Conservation (phyloP, 2,329 filamentous ascomycete species). For the Xylaria sp. region DNA sequence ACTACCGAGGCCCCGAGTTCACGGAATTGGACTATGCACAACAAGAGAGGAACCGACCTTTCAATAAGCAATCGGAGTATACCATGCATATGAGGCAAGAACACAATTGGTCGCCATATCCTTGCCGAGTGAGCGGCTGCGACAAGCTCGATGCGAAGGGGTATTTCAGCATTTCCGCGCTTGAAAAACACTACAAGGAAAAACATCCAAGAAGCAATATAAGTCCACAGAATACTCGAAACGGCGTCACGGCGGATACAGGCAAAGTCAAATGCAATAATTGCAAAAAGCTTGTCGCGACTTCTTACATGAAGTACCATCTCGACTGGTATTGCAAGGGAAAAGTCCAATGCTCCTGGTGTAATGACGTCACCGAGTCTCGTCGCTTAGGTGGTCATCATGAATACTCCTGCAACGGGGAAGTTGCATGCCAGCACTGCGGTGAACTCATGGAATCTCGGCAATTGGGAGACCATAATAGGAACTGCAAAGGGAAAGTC, state of each 20-base stretch:
- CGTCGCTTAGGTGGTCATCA: too few species aligned
- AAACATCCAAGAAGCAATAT: conserved; percentile 5
- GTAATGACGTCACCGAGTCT: too few species aligned
- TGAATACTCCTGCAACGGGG: too few species aligned
- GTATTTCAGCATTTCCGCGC: conserved; percentile 1
- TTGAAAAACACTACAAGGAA: conserved; percentile 14
- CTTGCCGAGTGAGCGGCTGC: conserved; percentile 20
- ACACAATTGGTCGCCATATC: conserved; percentile 25
- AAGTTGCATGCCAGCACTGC: conserved; percentile 3
- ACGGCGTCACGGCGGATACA: too few species aligned
- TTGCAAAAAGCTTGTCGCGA: neutral
- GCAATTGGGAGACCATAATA: neutral
- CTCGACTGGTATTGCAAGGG: too few species aligned
- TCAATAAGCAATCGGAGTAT: conserved; percentile 23
- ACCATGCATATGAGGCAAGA: conserved; percentile 24
- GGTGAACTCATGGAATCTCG: neutral
- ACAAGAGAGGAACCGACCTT: conserved; percentile 8
- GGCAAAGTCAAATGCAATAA: neutral
- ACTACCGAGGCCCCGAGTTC: conserved; percentile 14
- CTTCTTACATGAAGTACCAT: too few species aligned
- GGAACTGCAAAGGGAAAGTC: neutral
- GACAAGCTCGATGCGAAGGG: conserved; percentile 16
- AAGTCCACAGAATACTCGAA: neutral
- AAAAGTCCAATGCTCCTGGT: too few species aligned
- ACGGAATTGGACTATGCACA: neutral